Percentiles rank a stretch among this genome's conserved stretches.
phyloP scores from a whole-genome alignment of 1,139 yeast species.

The Geotrichum bryndzae region DNA sequence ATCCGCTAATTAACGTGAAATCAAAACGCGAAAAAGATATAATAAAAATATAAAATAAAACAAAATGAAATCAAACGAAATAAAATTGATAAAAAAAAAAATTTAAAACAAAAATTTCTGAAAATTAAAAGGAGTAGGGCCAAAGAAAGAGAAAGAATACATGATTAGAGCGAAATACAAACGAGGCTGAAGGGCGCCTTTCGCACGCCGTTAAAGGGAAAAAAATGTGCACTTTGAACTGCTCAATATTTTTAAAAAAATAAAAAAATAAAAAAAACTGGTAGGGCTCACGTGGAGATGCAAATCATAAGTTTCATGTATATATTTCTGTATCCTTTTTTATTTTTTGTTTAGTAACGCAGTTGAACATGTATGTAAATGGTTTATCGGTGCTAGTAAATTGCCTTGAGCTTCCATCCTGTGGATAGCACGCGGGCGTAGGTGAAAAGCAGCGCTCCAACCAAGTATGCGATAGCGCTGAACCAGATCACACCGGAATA shows the following conservation, averaged over 20 bases:
- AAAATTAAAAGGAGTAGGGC: neutral
- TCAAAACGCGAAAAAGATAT: neutral
- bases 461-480: constrained; percentile 10
- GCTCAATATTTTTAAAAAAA: too few relatives aligned
- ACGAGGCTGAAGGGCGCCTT: neutral
- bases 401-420: constrained; percentile 9
- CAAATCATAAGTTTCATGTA: neutral
- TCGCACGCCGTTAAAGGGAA: neutral
- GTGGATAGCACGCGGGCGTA: constrained; percentile 10
- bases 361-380: neutral
- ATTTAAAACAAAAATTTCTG: too few relatives aligned
- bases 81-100: neutral
- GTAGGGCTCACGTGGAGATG: neutral
- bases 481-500: constrained; percentile 11
- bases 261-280: too few relatives aligned
- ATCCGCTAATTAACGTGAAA: neutral
- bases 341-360: too few relatives aligned
- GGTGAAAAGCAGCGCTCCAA: constrained; percentile 3
- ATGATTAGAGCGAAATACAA: neutral
- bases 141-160: neutral
- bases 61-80: neutral
- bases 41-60: neutral
- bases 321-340: too few relatives aligned
- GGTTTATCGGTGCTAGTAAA: neutral
- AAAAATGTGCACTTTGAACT: neutral